phyloP scores from a whole-genome alignment of 2,329 filamentous ascomycete genomes.

The Monilinia laxa region DNA sequence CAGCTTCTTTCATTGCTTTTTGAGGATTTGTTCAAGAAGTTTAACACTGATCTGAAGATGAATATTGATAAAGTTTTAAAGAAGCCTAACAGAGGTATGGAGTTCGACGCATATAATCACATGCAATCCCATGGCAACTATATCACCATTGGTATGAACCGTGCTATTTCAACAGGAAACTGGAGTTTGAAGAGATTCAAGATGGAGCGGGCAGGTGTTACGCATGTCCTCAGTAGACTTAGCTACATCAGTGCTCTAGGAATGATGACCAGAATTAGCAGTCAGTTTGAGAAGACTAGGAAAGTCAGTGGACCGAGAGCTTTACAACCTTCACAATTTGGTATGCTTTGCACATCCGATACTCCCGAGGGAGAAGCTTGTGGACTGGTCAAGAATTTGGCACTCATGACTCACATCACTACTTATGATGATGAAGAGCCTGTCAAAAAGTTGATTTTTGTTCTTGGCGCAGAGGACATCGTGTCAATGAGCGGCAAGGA shows the following conservation, averaged over 20 bases:
- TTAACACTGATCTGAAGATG: constrained; percentile 83
- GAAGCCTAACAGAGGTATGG: constrained; percentile 84
- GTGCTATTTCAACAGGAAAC: constrained; percentile 95
- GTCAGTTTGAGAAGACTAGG: constrained; percentile 97
- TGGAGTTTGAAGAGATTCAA: constrained; percentile 98
- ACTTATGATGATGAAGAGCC: constrained; percentile 93
- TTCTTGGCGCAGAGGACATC: constrained; percentile 81
- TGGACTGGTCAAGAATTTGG: constrained; percentile 95
- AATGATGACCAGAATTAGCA: constrained; percentile 99
- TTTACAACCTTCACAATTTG: constrained; percentile 94
- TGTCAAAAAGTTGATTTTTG: constrained; percentile 81
- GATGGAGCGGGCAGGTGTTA: constrained; percentile 96
- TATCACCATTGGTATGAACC: constrained; percentile 90
- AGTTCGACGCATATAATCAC: constrained; percentile 83
- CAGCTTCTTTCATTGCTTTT: constrained; percentile 92
- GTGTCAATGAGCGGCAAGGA: constrained; percentile 79
- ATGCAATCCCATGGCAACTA: constrained; percentile 81
- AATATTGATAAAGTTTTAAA: constrained; percentile 95
- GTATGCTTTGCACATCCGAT: constrained; percentile 96
- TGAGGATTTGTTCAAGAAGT: constrained; percentile 97
- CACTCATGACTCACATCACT: constrained; percentile 98
- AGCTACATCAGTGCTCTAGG: constrained; percentile 96
- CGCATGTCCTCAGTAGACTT: constrained; percentile 89
- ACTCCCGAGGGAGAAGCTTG: constrained; percentile 98
- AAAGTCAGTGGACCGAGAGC: constrained; percentile 96